These are phyloP conservation scores for Imleria badia DNA, from an alignment of 768 basidiomycete genomes.

Conservation along the genomic window DNA sequence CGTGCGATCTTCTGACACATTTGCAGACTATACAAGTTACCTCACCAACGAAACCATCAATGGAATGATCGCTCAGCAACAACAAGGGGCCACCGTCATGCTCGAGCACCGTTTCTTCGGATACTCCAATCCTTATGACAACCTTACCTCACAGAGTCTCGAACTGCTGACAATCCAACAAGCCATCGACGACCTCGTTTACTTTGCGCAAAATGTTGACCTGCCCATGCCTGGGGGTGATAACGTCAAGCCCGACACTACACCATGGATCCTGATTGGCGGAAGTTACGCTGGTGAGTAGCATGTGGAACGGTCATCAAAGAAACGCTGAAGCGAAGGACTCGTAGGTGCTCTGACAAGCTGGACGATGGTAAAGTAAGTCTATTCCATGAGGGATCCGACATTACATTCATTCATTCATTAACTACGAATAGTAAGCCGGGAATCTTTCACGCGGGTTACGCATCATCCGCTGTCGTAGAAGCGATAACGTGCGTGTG, in stretches of 20 bases:
- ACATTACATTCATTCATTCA: not conserved
- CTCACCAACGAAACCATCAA: slow-evolving; percentile 64
- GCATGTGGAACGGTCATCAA: not conserved
- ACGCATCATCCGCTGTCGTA: slow-evolving; percentile 47
- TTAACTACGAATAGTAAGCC: slow-evolving; percentile 33
- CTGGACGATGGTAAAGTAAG: slow-evolving; percentile 70
- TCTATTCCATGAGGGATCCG: not conserved
- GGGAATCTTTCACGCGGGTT: slow-evolving; percentile 41
- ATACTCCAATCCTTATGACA: slow-evolving; percentile 64
- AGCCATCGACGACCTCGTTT: slow-evolving; percentile 69
- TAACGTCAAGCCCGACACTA: slow-evolving; percentile 52
- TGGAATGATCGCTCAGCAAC: slow-evolving; percentile 64
- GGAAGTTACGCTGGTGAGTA: slow-evolving; percentile 41
- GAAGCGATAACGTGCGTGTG: slow-evolving; percentile 41
- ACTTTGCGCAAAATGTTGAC: slow-evolving; percentile 64
- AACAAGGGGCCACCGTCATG: slow-evolving; percentile 61
- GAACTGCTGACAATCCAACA: slow-evolving; percentile 67
- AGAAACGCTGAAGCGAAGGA: not conserved
- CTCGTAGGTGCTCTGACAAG: slow-evolving; percentile 45
- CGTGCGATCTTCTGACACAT: not conserved
- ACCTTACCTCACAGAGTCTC: slow-evolving; percentile 59
- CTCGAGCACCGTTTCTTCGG: slow-evolving; percentile 78
- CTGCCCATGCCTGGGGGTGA: slow-evolving; percentile 69
- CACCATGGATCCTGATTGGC: slow-evolving; percentile 43
- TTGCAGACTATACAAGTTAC: slow-evolving; percentile 42